Conservation (phyloP, 345 rosid species). For the Aquilaria malaccensis region DNA sequence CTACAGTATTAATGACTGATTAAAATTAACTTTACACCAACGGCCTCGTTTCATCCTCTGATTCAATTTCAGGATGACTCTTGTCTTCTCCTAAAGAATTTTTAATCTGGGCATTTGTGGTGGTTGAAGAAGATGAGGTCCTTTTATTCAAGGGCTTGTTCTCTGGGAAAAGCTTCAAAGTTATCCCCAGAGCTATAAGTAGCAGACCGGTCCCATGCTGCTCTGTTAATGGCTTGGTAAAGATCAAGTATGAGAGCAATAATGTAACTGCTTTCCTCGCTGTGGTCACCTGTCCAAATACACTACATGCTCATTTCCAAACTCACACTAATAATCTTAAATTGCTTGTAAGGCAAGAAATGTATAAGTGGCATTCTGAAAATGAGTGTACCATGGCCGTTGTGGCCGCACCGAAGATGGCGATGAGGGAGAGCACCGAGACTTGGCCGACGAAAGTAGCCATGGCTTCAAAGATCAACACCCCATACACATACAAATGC, state of each 20-base stretch:
- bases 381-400: slow-evolving; percentile 70
- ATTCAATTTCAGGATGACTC: slow-evolving; percentile 9
- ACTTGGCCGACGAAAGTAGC: slow-evolving; percentile 94
- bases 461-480: slow-evolving; percentile 87
- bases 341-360: background rate
- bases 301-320: background rate
- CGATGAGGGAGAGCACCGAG: slow-evolving; percentile 87
- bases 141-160: slow-evolving; percentile 14
- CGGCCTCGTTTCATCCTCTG: slow-evolving; percentile 29
- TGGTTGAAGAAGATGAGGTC: slow-evolving; percentile 5
- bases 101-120: slow-evolving; percentile 3
- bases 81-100: slow-evolving; percentile 4
- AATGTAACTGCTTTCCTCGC: slow-evolving; percentile 72
- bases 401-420: slow-evolving; percentile 92
- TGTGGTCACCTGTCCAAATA: slow-evolving; percentile 40
- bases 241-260: slow-evolving; percentile 74
- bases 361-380: background rate
- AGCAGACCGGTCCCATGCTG: slow-evolving; percentile 74
- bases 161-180: slow-evolving; percentile 46
- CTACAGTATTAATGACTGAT: background rate
- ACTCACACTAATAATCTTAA: background rate
- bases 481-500: slow-evolving; percentile 93
- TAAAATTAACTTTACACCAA: slow-evolving; percentile 17
- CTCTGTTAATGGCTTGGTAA: slow-evolving; percentile 79
- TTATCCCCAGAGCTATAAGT: slow-evolving; percentile 71